A percentile compares a stretch with the other conserved stretches of the same genome.
Evolutionary conservation across 2,329 filamentous ascomycete genomes (phyloP).

Genomic region (Alternaria arbusti): DNA sequence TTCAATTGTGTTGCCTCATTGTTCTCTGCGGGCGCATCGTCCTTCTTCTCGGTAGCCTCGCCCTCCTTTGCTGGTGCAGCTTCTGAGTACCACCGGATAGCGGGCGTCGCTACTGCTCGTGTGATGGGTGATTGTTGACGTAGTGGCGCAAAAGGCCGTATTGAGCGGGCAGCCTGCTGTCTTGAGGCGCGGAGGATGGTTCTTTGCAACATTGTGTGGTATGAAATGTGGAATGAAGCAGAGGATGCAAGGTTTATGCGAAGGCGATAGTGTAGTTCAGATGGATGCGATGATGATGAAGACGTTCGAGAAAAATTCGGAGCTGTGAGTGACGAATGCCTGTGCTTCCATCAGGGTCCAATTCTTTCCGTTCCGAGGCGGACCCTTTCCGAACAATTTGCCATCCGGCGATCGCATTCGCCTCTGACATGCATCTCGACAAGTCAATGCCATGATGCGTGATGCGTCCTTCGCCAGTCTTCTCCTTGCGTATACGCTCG

Average conservation of each 20-base stretch:
- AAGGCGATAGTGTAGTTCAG: slow-evolving; percentile 1
- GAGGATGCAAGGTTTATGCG: neutral
- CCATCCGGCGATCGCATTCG: neutral
- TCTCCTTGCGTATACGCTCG: slow-evolving; percentile 21
- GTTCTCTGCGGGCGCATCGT: slow-evolving; percentile 49
- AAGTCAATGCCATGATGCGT: slow-evolving; percentile 23
- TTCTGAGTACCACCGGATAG: slow-evolving; percentile 56
- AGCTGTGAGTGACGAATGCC: slow-evolving; percentile 3
- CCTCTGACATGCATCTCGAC: neutral
- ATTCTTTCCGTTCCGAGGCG: slow-evolving; percentile 23
- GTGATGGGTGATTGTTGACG: slow-evolving; percentile 38
- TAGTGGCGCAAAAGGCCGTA: slow-evolving; percentile 49
- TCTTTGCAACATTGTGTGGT: slow-evolving; percentile 57
- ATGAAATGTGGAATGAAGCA: slow-evolving; percentile 11
- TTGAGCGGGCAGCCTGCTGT: slow-evolving; percentile 51
- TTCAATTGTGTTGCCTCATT: slow-evolving; percentile 51
- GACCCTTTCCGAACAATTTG: slow-evolving; percentile 18
- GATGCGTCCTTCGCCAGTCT: slow-evolving; percentile 29
- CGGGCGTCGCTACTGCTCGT: slow-evolving; percentile 37
- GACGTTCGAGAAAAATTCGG: slow-evolving; percentile 28
- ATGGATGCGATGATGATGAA: slow-evolving; percentile 26
- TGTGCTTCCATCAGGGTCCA: slow-evolving; percentile 17
- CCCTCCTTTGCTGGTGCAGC: slow-evolving; percentile 53
- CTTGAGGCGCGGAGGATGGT: slow-evolving; percentile 56
- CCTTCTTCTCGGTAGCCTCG: slow-evolving; percentile 52